A percentile compares a stretch with the other conserved stretches of the same genome.
These are phyloP conservation scores for Sordaria brevicollis DNA, from an alignment of 495 filamentous ascomycete species.

Conservation along the genomic window DNA sequence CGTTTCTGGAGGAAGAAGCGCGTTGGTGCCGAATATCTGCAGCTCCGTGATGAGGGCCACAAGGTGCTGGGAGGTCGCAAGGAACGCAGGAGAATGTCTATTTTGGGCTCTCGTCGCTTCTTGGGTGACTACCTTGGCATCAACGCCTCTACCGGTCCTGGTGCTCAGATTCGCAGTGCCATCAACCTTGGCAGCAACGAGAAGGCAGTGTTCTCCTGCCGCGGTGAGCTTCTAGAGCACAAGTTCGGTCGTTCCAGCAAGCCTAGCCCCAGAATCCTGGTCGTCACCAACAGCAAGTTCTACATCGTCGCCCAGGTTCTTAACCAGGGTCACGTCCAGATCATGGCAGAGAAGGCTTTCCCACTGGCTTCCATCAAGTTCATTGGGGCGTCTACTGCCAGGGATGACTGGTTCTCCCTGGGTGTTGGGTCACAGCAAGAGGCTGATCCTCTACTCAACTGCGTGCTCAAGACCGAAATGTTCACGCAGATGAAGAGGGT, in stretches of 20 bases:
- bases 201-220: slow-evolving; percentile 74
- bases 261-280: slow-evolving; percentile 69
- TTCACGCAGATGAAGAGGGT: slow-evolving; percentile 76
- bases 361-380: slow-evolving; percentile 80
- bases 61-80: slow-evolving; percentile 72
- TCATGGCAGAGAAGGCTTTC: slow-evolving; percentile 70
- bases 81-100: slow-evolving; percentile 80
- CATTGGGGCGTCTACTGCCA: slow-evolving; percentile 63
- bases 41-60: slow-evolving; percentile 85
- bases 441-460: slow-evolving; percentile 82
- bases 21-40: slow-evolving; percentile 76
- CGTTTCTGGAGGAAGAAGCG: slow-evolving; percentile 88
- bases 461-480: slow-evolving; percentile 93
- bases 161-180: slow-evolving; percentile 65
- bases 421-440: slow-evolving; percentile 82
- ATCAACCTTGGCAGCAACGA: slow-evolving; percentile 57
- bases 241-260: slow-evolving; percentile 97
- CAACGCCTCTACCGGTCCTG: slow-evolving; percentile 67
- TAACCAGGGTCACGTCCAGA: slow-evolving; percentile 70
- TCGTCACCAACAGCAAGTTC: slow-evolving; percentile 77
- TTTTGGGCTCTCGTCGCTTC: slow-evolving; percentile 86
- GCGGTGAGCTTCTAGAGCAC: slow-evolving; percentile 75
- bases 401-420: slow-evolving; percentile 95
- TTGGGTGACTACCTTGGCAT: slow-evolving; percentile 92
- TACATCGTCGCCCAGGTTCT: slow-evolving; percentile 80